These are phyloP conservation scores for Madurella fahalii DNA, from an alignment of 2,329 filamentous ascomycete species.

Conservation along the genomic window DNA sequence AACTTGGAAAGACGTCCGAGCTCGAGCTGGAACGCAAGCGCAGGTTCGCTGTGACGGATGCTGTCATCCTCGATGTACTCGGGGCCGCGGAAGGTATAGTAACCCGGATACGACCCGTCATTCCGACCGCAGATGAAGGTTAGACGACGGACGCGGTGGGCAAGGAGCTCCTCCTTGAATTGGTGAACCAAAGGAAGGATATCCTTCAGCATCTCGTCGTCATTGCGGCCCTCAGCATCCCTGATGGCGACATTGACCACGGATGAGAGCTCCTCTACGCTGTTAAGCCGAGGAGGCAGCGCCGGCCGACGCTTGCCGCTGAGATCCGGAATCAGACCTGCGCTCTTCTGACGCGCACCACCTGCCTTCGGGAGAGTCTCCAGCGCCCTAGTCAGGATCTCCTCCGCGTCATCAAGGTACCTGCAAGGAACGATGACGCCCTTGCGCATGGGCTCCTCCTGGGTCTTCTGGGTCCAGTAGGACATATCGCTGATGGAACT, in stretches of 20 bases:
- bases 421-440: conserved; percentile 92
- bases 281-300: conserved; percentile 50
- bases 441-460: conserved; percentile 76
- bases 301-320: conserved; percentile 65
- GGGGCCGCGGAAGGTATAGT: conserved; percentile 97
- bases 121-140: conserved; percentile 96
- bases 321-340: conserved; percentile 66
- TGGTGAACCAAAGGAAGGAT: conserved; percentile 73
- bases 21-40: conserved; percentile 97
- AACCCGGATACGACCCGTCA: conserved; percentile 90
- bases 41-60: conserved; percentile 95
- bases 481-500: conserved; percentile 97
- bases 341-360: conserved; percentile 52
- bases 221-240: conserved; percentile 78
- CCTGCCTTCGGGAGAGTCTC: conserved; percentile 67
- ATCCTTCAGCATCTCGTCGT: conserved; percentile 73
- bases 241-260: conserved; percentile 90
- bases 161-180: conserved; percentile 77
- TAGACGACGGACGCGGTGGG: conserved; percentile 78
- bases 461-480: conserved; percentile 69
- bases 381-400: conserved; percentile 76
- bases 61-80: conserved; percentile 85
- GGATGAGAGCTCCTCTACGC: conserved; percentile 75
- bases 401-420: conserved; percentile 92
- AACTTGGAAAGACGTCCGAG: conserved; percentile 92